Evolutionary conservation across 2,329 filamentous ascomycete genomes (phyloP).

Genomic region (Pseudocercospora pini-densiflorae): DNA sequence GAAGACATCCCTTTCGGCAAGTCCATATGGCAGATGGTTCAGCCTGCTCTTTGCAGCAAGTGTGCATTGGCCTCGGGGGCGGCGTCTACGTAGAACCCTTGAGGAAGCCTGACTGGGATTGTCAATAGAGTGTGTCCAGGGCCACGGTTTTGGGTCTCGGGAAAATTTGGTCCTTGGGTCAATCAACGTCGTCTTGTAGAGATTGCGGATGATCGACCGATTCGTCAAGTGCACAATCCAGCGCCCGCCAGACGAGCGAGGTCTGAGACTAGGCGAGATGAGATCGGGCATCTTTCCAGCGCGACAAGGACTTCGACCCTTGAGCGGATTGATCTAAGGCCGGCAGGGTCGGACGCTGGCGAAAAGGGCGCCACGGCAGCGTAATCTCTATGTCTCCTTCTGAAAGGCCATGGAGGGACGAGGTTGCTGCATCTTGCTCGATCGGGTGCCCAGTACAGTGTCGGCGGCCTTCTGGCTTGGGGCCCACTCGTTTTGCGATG

Average conservation of each 20-base stretch:
- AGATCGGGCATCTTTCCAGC: conserved; percentile 14
- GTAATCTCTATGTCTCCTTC: neutral
- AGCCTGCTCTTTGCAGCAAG: neutral
- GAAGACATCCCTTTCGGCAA: conserved; percentile 10
- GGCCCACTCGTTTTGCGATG: conserved; percentile 8
- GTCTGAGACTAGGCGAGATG: conserved; percentile 23
- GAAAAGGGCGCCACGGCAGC: neutral
- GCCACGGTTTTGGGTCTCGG: conserved; percentile 22
- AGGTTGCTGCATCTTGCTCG: conserved; percentile 8
- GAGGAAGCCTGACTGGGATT: neutral
- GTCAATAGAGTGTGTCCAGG: conserved; percentile 18
- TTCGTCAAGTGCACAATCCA: conserved; percentile 16
- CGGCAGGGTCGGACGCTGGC: conserved; percentile 5
- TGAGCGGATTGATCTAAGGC: conserved; percentile 5
- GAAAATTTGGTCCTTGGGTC: conserved; percentile 23
- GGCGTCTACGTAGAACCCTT: conserved; percentile 1
- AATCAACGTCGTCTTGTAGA: conserved; percentile 20
- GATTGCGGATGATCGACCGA: conserved; percentile 27
- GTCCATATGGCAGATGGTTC: conserved; percentile 1
- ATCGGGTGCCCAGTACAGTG: conserved; percentile 1
- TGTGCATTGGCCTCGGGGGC: neutral
- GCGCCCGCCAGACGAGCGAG: neutral
- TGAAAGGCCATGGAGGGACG: neutral
- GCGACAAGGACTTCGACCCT: conserved; percentile 15
- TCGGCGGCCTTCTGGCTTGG: neutral